These are phyloP conservation scores for Wickerhamomyces chaumierensis DNA, from an alignment of 805 yeast genomes.

Conservation along the genomic window DNA sequence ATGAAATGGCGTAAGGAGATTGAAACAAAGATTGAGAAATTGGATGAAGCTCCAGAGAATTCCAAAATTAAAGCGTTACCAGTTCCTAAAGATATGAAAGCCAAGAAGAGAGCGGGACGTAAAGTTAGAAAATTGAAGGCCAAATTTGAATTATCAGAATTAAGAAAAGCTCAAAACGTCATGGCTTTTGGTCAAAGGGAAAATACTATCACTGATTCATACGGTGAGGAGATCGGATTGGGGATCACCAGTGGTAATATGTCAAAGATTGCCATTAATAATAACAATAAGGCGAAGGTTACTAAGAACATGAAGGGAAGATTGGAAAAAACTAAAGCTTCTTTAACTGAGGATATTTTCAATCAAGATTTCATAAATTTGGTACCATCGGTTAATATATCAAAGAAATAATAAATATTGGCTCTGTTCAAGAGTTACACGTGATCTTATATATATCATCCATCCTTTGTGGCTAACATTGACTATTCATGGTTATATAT, in stretches of 20 bases:
- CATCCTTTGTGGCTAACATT: too few relatives aligned
- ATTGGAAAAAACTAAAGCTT: slow-evolving; percentile 15
- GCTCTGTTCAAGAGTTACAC: too few relatives aligned
- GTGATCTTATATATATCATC: too few relatives aligned
- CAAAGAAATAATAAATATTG: too few relatives aligned
- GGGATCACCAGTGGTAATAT: slow-evolving; percentile 42
- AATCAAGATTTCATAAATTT: slow-evolving; percentile 12
- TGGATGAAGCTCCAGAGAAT: slow-evolving; percentile 68
- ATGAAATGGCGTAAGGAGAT: slow-evolving; percentile 49
- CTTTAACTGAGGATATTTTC: slow-evolving; percentile 9
- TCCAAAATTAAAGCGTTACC: slow-evolving; percentile 54
- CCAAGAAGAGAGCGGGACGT: slow-evolving; percentile 82
- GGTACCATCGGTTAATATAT: too few relatives aligned
- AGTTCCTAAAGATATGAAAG: slow-evolving; percentile 54
- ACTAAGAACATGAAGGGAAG: slow-evolving; percentile 50
- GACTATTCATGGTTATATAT: too few relatives aligned
- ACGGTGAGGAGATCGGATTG: slow-evolving; percentile 74
- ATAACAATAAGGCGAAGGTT: slow-evolving; percentile 44
- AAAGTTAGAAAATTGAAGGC: slow-evolving; percentile 72
- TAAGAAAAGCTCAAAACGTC: slow-evolving; percentile 74
- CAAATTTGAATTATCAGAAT: slow-evolving; percentile 68
- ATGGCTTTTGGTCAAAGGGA: slow-evolving; percentile 76
- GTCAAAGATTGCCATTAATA: slow-evolving; percentile 22
- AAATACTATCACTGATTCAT: slow-evolving; percentile 45
- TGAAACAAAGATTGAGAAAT: slow-evolving; percentile 49